Percentiles rank a stretch among this genome's conserved stretches.
Evolutionary conservation across 2,329 filamentous ascomycete genomes (phyloP).

Genomic region (Colletotrichum coccodes): DNA sequence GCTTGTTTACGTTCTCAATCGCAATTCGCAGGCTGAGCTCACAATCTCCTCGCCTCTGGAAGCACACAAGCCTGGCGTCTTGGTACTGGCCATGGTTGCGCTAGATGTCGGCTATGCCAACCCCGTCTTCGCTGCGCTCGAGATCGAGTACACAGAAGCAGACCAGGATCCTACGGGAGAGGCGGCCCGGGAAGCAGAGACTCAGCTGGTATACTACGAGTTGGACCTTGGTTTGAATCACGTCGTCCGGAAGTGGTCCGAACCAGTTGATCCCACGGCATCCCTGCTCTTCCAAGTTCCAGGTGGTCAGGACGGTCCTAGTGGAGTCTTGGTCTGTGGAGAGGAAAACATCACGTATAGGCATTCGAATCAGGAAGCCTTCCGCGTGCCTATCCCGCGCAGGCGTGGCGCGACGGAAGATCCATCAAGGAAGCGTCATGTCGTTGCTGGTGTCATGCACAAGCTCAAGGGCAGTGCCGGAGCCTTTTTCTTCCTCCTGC

Average conservation of each 20-base stretch:
- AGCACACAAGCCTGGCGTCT: constrained; percentile 90
- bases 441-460: constrained; percentile 95
- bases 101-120: constrained; percentile 98
- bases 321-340: constrained; percentile 93
- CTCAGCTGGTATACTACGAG: constrained; percentile 95
- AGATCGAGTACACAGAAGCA: constrained; percentile 90
- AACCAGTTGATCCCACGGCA: constrained; percentile 89
- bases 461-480: constrained; percentile 85
- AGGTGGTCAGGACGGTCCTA: constrained; percentile 91
- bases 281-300: constrained; percentile 95
- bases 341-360: constrained; percentile 96
- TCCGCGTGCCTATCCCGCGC: constrained; percentile 89
- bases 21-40: constrained; percentile 92
- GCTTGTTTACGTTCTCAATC: constrained; percentile 97
- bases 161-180: constrained; percentile 92
- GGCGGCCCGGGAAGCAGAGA: constrained; percentile 84
- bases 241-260: constrained; percentile 96
- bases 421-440: constrained; percentile 86
- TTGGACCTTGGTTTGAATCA: constrained; percentile 97
- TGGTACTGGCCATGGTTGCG: constrained; percentile 88
- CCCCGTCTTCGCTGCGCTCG: constrained; percentile 93
- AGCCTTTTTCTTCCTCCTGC: constrained; percentile 96
- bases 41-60: constrained; percentile 97
- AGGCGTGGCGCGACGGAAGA: constrained; percentile 90
- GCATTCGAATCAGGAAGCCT: constrained; percentile 93